A percentile compares a stretch with the other conserved stretches of the same genome.
These are phyloP conservation scores for Colletotrichum cereale DNA, from an alignment of 2,329 filamentous ascomycete genomes.

Conservation along the genomic window DNA sequence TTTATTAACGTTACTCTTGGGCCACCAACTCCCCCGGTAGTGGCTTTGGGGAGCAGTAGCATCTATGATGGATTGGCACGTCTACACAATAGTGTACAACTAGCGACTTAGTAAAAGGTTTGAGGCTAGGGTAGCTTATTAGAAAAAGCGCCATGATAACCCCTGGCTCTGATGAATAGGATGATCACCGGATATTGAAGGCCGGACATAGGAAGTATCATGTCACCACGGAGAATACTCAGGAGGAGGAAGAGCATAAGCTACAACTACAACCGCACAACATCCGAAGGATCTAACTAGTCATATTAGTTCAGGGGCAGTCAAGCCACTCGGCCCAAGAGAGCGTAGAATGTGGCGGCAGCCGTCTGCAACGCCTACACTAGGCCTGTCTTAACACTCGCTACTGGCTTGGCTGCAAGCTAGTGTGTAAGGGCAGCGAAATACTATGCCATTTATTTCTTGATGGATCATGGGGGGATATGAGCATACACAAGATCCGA, in stretches of 20 bases:
- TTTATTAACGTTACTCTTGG: neutral
- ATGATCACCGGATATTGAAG: neutral
- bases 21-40: neutral
- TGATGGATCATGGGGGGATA: too few relatives aligned
- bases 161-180: conserved; percentile 7
- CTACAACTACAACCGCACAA: neutral
- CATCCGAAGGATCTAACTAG: neutral
- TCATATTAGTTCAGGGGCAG: neutral
- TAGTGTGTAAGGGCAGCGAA: too few relatives aligned
- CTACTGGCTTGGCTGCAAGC: neutral
- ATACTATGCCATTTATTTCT: too few relatives aligned
- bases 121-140: neutral
- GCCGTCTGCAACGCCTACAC: neutral
- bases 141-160: neutral
- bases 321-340: neutral
- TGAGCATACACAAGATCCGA: too few relatives aligned
- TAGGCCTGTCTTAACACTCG: neutral
- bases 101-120: neutral
- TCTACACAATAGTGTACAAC: neutral
- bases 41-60: neutral
- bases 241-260: neutral
- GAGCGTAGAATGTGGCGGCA: neutral
- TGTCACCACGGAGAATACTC: neutral
- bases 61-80: neutral
- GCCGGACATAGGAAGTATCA: neutral